phyloP scores from a whole-genome alignment of 2,329 filamentous ascomycete genomes.

The Fusarium burgessii region DNA sequence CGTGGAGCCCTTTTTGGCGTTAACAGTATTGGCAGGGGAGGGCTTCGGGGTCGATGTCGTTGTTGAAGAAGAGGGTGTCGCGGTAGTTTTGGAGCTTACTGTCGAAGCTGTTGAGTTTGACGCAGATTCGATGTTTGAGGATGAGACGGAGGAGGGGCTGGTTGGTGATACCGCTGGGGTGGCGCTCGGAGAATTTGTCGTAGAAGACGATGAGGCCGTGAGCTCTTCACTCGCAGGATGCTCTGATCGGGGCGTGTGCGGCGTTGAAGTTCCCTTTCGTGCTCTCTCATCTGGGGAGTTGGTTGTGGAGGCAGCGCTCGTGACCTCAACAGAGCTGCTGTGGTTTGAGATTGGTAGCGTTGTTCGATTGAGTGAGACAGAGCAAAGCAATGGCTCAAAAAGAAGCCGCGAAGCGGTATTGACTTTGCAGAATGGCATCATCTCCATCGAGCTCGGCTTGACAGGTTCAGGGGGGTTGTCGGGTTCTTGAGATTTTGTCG shows the following conservation, averaged over 20 bases:
- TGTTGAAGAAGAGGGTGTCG: slow-evolving; percentile 16
- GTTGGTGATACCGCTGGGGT: slow-evolving; percentile 32
- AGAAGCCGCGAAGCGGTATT: slow-evolving; percentile 13
- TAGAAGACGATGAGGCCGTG: slow-evolving; percentile 24
- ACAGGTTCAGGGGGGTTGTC: not conserved
- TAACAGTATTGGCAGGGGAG: slow-evolving; percentile 29
- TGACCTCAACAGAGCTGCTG: slow-evolving; percentile 9
- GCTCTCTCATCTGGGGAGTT: slow-evolving; percentile 18
- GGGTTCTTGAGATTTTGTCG: slow-evolving; percentile 1
- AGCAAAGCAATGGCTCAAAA: slow-evolving; percentile 24
- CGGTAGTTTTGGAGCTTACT: slow-evolving; percentile 25
- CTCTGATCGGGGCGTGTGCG: slow-evolving; percentile 20
- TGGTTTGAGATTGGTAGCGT: not conserved
- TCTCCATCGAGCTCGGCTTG: not conserved
- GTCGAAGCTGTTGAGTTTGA: slow-evolving; percentile 20
- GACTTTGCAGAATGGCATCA: slow-evolving; percentile 20
- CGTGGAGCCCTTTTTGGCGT: slow-evolving; percentile 47
- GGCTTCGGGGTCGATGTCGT: slow-evolving; percentile 24
- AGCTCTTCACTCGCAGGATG: slow-evolving; percentile 19
- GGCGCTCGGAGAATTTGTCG: slow-evolving; percentile 25
- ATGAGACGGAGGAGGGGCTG: slow-evolving; percentile 34
- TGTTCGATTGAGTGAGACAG: slow-evolving; percentile 14
- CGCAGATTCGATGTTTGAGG: slow-evolving; percentile 14
- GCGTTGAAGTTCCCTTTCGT: slow-evolving; percentile 21
- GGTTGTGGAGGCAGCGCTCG: not conserved